phyloP scores from a whole-genome alignment of 75 land plant genomes.

The Ceratopteris richardii region DNA sequence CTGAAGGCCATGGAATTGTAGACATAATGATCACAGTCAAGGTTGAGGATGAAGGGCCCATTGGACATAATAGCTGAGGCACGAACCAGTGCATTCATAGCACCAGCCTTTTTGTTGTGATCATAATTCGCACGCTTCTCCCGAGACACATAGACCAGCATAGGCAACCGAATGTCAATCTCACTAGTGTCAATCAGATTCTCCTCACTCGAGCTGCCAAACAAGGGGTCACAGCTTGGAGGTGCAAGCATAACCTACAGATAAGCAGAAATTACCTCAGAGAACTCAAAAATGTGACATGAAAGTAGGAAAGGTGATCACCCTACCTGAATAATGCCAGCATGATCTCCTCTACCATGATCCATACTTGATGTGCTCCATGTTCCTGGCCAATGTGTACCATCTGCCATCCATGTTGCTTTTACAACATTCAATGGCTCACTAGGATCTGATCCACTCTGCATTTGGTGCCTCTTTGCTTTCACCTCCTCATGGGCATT shows the following conservation, averaged over 20 bases:
- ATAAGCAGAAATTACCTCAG: not conserved
- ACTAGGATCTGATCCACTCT: constrained; percentile 38
- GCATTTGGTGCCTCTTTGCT: constrained; percentile 56
- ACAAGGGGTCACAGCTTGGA: constrained; percentile 54
- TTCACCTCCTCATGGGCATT: constrained; percentile 80
- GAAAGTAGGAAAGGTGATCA: not conserved
- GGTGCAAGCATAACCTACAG: constrained; percentile 81
- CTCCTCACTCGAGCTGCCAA: constrained; percentile 34
- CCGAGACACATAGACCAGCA: constrained; percentile 89
- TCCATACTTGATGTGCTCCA: constrained; percentile 47
- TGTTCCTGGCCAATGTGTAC: constrained; percentile 92
- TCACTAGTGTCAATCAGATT: constrained; percentile 54
- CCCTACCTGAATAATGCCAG: constrained; percentile 85
- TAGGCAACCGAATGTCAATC: constrained; percentile 71
- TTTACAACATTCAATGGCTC: constrained; percentile 54
- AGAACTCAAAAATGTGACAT: too few relatives aligned
- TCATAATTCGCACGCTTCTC: constrained; percentile 77
- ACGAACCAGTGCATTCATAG: constrained; percentile 87
- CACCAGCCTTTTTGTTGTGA: constrained; percentile 91
- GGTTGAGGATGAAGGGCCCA: too few relatives aligned
- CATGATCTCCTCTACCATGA: constrained; percentile 87
- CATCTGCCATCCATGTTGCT: constrained; percentile 98
- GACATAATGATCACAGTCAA: constrained; percentile 87
- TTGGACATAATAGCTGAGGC: too few relatives aligned
- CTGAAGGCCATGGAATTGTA: constrained; percentile 73